Evolutionary conservation across 169 alveolate species (phyloP), one percentile per base, ranked within the genome.

Genomic region (Eimeria necatrix): DNA sequence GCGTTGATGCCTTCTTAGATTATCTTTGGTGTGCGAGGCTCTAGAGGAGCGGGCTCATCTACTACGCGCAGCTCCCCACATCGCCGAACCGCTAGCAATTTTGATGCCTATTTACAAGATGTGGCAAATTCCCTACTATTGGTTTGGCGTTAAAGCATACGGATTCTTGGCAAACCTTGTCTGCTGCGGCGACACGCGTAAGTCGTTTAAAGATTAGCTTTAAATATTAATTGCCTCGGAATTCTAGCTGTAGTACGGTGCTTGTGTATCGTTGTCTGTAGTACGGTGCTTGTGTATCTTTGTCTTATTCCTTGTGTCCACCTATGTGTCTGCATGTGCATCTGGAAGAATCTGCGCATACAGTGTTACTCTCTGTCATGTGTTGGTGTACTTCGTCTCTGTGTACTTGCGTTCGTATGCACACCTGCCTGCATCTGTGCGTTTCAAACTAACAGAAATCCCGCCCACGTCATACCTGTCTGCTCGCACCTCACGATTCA

Each of bases 41-140:
- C 97, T 99, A 76, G 98, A 95, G 74, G 99, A 99, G 95, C 97
- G 99, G 89, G 98, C 98, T 18, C 98, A 97, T 95, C 88, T 98
- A 95, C 87, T 99, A 70, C 96, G 96, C 46, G 95, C 98, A 52
- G 98, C 98, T 49, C 99, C 99, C 14, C 98, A 95, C 95, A 96
- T 98, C 94, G 98, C 98, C 71, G 96, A 96, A 81, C 98, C 99
- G 22, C 93, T 98, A 41, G 97, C 98, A 8, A 95, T 98, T 20
- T 96, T 98, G 3, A 97, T 98, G 95, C 99, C 99, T 18, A 93
- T 98, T 88, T 96, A 96, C 60, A 97, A 98, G 68, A 92, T 94
- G 46, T 98, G 99, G 97, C 97, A 97, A 94, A 86, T 98, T 52
- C 97, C 97, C 1, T 98, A 98, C 95, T 98, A 97, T 96, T 98